Conservation (phyloP, 140 eudicot species). For the Cichorium intybus region DNA sequence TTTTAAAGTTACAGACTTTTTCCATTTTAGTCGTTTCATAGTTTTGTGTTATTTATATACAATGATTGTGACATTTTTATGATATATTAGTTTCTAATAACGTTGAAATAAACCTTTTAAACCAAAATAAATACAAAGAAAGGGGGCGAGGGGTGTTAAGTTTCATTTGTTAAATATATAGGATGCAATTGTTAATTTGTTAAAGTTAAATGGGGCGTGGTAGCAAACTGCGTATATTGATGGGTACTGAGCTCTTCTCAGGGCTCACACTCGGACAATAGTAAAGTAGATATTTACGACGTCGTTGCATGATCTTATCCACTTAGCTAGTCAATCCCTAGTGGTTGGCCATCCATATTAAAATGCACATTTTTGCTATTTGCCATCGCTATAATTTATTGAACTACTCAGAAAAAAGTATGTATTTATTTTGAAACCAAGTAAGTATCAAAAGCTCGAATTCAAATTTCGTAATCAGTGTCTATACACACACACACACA, state of each 20-base stretch:
- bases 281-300: conserved; percentile 20
- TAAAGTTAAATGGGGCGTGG: conserved; percentile 10
- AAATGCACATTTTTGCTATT: too few relatives aligned
- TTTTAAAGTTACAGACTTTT: too few relatives aligned
- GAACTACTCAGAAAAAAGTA: too few relatives aligned
- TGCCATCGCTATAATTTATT: too few relatives aligned
- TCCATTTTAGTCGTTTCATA: not conserved
- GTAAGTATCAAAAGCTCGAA: too few relatives aligned
- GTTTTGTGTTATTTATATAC: not conserved
- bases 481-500: too few relatives aligned
- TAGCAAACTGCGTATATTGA: not conserved
- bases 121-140: not conserved
- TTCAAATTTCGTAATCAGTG: too few relatives aligned
- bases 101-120: not conserved
- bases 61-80: too few relatives aligned
- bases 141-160: not conserved
- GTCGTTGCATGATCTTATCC: conserved; percentile 34
- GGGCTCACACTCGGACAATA: too few relatives aligned
- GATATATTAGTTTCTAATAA: not conserved
- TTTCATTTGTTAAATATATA: not conserved
- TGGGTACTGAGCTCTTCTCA: not conserved
- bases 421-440: too few relatives aligned
- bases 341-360: conserved; percentile 11
- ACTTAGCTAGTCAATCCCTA: not conserved
- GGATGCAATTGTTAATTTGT: not conserved